Conservation (phyloP, 192 early-diverging fungal species). For the Podila horticola region DNA sequence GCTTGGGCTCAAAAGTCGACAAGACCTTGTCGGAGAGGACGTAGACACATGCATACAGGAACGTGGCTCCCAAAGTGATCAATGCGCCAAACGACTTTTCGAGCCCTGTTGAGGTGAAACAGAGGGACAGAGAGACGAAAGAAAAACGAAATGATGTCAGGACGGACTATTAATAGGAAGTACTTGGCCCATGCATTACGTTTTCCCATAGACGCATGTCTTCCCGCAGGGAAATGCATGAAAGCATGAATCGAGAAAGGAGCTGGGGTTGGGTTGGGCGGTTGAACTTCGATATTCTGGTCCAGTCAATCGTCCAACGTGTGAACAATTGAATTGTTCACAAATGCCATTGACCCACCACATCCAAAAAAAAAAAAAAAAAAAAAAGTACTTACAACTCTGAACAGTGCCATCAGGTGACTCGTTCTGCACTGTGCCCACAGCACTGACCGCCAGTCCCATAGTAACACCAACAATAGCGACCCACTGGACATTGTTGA, state of each 20-base stretch:
- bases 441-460: slow-evolving; percentile 63
- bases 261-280: neutral
- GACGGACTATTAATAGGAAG: neutral
- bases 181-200: neutral
- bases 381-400: slow-evolving; percentile 22
- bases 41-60: slow-evolving; percentile 68
- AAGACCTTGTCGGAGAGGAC: slow-evolving; percentile 65
- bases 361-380: neutral
- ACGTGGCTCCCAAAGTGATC: slow-evolving; percentile 62
- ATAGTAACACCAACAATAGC: slow-evolving; percentile 63
- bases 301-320: neutral
- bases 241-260: neutral
- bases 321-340: neutral
- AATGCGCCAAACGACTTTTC: slow-evolving; percentile 60
- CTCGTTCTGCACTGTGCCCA: slow-evolving; percentile 48
- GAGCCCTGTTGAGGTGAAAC: slow-evolving; percentile 3
- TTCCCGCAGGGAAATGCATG: slow-evolving; percentile 1
- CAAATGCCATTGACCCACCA: neutral
- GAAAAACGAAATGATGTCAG: neutral
- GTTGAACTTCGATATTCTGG: neutral
- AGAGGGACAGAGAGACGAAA: neutral
- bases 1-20: slow-evolving; percentile 50
- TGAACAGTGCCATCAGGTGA: slow-evolving; percentile 43
- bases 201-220: neutral
- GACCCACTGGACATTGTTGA: slow-evolving; percentile 61